Percentiles rank a stretch among this genome's conserved stretches.
phyloP scores from a whole-genome alignment of 306 rosid species.

The Acacia crassicarpa region DNA sequence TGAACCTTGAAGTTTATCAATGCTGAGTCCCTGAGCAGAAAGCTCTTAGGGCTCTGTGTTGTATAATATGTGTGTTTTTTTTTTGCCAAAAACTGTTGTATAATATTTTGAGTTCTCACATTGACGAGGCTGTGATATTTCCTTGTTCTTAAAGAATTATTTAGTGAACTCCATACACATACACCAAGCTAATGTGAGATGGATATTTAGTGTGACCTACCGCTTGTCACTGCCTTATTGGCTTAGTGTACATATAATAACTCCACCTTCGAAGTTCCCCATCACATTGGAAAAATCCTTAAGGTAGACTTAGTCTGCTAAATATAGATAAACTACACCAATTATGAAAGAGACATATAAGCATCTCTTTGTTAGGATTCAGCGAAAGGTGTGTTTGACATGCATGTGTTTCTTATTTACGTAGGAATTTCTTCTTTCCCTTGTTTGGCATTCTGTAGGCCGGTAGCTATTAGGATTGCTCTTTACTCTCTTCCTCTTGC shows the following conservation, averaged over 20 bases:
- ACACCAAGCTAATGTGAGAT: background rate
- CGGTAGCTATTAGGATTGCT: background rate
- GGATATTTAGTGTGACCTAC: background rate
- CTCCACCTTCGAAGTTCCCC: background rate
- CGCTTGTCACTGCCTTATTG: background rate
- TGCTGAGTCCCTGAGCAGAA: background rate
- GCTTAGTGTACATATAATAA: background rate
- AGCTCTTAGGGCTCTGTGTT: constrained; percentile 6
- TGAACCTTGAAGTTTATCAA: background rate
- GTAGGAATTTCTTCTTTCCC: background rate
- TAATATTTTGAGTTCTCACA: background rate
- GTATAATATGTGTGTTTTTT: background rate
- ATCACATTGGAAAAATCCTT: background rate
- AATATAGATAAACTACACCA: background rate
- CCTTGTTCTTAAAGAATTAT: no score
- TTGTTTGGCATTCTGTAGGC: constrained; percentile 7
- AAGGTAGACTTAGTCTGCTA: background rate
- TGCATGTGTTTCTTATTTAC: background rate
- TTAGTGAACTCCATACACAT: background rate
- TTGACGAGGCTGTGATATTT: background rate
- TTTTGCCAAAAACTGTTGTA: background rate
- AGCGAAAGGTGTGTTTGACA: background rate
- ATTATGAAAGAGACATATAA: background rate
- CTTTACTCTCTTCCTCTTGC: background rate
- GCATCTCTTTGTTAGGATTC: background rate